These are phyloP conservation scores for Kwoniella dejecticola DNA, from an alignment of 768 basidiomycete species.

Conservation along the genomic window DNA sequence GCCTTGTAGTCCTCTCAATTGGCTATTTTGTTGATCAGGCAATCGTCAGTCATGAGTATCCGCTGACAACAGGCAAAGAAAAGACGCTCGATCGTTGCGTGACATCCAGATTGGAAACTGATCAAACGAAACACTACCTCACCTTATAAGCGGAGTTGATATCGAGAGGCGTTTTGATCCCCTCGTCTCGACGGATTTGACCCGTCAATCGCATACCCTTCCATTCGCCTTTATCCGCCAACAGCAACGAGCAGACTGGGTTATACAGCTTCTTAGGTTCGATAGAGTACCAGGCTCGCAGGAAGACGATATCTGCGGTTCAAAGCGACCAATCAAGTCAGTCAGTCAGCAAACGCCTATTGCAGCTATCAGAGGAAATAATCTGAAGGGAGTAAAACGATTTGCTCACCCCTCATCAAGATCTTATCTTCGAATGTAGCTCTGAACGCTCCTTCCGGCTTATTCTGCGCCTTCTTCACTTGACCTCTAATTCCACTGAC, in stretches of 20 bases:
- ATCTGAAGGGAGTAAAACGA: no score
- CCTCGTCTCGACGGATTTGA: conserved; percentile 82
- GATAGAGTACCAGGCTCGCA: conserved; percentile 95
- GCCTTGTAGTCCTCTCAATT: conserved; percentile 74
- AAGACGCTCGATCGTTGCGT: no score
- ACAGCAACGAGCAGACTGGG: conserved; percentile 85
- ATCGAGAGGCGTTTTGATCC: conserved; percentile 74
- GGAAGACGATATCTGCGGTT: conserved; percentile 81
- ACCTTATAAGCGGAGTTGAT: conserved; percentile 86
- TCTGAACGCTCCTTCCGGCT: conserved; percentile 91
- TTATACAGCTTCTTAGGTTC: conserved; percentile 96
- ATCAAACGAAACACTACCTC: conserved; percentile 22
- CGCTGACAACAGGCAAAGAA: no score
- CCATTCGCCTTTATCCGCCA: conserved; percentile 82
- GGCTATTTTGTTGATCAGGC: no score
- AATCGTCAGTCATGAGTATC: no score
- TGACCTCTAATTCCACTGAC: conserved; percentile 96
- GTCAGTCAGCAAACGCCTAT: no score
- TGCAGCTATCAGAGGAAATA: no score
- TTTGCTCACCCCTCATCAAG: conserved; percentile 80
- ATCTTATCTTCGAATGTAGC: conserved; percentile 99
- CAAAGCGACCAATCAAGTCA: no score
- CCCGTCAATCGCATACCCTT: conserved; percentile 94
- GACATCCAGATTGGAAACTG: no score
- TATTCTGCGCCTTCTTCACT: conserved; percentile 91